Conservation (phyloP, 768 basidiomycete genomes). For the Phanerodontia chrysosporium region DNA sequence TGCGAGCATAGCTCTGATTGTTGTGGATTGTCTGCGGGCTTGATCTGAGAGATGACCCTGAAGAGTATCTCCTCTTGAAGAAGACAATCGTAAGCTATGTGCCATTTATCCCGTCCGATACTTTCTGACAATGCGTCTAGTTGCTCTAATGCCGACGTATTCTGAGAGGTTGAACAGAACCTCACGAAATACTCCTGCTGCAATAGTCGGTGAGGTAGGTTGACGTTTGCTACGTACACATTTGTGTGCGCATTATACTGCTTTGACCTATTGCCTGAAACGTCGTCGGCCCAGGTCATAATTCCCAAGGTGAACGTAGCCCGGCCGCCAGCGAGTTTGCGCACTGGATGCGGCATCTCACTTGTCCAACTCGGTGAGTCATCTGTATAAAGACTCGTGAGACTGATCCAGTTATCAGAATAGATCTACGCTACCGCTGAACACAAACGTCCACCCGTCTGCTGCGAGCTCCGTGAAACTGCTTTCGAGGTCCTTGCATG, state of each 20-base stretch:
- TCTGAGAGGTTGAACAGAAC: conserved; percentile 15
- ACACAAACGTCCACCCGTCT: too few relatives aligned
- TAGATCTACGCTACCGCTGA: too few relatives aligned
- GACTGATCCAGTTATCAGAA: too few relatives aligned
- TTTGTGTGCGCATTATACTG: not conserved
- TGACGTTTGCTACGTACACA: conserved; percentile 6
- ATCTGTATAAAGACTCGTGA: not conserved
- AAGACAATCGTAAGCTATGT: conserved; percentile 10
- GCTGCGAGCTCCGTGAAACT: too few relatives aligned
- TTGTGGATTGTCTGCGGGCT: conserved; percentile 22
- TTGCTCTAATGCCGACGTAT: conserved; percentile 12
- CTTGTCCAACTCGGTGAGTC: not conserved
- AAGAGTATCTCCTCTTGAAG: conserved; percentile 10
- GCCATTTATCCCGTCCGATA: conserved; percentile 8
- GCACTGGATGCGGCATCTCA: conserved; percentile 12
- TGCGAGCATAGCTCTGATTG: conserved; percentile 25
- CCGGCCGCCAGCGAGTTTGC: not conserved
- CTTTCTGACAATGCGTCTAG: conserved; percentile 6
- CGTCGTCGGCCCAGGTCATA: not conserved
- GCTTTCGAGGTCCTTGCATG: too few relatives aligned
- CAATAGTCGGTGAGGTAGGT: conserved; percentile 9
- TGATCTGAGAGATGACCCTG: not conserved
- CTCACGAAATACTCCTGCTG: conserved; percentile 15
- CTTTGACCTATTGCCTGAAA: not conserved
- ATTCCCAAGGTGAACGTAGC: not conserved